phyloP scores from a whole-genome alignment of 345 rosid species.

The Moricandia moricandioides region DNA sequence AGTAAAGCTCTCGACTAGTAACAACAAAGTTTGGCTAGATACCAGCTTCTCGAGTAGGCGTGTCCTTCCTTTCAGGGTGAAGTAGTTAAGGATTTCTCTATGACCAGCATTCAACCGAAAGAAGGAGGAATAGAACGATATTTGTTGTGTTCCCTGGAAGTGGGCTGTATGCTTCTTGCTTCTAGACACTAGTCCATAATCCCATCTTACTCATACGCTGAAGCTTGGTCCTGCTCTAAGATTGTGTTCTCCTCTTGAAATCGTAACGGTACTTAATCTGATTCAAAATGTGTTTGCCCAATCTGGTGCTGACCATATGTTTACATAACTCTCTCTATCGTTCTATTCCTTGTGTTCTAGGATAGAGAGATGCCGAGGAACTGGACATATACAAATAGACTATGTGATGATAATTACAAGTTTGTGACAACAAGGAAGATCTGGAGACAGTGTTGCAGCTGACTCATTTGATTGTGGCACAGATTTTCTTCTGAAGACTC shows the following conservation, averaged over 20 bases:
- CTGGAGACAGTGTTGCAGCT: too few species aligned
- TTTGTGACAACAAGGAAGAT: too few species aligned
- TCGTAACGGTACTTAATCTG: slow-evolving; percentile 58
- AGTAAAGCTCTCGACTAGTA: slow-evolving; percentile 43
- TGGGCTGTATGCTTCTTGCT: slow-evolving; percentile 80
- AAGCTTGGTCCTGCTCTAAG: slow-evolving; percentile 94
- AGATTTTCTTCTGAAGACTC: too few species aligned
- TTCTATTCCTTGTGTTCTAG: slow-evolving; percentile 39
- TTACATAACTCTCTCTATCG: neutral
- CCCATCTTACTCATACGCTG: slow-evolving; percentile 85
- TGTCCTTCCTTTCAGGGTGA: slow-evolving; percentile 54
- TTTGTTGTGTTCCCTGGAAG: slow-evolving; percentile 73
- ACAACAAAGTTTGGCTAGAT: neutral
- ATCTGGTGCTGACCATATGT: slow-evolving; percentile 9
- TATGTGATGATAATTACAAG: too few species aligned
- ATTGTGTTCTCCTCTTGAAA: slow-evolving; percentile 83
- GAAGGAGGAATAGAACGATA: slow-evolving; percentile 82
- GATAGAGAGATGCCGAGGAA: slow-evolving; percentile 97
- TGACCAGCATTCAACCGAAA: slow-evolving; percentile 91
- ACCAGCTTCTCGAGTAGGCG: too few species aligned
- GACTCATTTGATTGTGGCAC: too few species aligned
- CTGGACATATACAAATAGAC: too few species aligned
- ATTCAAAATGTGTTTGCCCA: neutral
- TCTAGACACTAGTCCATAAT: slow-evolving; percentile 80
- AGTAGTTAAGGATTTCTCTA: too few species aligned